phyloP scores from a whole-genome alignment of 108 stramenopile genomes.

The Conticribra guillardii region DNA sequence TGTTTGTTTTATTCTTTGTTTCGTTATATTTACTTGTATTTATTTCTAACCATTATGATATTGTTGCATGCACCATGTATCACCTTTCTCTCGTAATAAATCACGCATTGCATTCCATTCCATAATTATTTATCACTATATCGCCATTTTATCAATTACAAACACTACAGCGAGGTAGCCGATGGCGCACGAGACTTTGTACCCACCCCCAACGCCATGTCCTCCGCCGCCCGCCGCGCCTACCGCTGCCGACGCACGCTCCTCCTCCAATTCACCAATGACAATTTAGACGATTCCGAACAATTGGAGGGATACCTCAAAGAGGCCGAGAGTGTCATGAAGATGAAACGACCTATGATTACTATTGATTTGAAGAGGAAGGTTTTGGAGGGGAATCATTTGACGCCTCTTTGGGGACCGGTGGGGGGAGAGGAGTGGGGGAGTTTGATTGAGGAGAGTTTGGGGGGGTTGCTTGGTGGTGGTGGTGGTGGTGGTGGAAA shows the following conservation, averaged over 20 bases:
- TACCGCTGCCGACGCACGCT: constrained; percentile 90
- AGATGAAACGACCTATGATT: constrained; percentile 93
- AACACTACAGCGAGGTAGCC: constrained; percentile 73
- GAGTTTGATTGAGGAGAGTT: constrained; percentile 59
- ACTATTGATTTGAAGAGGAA: constrained; percentile 81
- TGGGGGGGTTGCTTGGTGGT: constrained; percentile 59
- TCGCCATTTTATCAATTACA: too few species aligned
- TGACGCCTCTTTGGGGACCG: constrained; percentile 66
- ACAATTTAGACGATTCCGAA: constrained; percentile 89
- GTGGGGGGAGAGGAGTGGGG: constrained; percentile 60
- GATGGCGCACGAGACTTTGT: constrained; percentile 87
- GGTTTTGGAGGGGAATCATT: constrained; percentile 70
- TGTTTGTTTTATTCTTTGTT: too few species aligned
- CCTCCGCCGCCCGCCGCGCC: constrained; percentile 74
- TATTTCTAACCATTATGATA: too few species aligned
- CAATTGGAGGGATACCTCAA: constrained; percentile 78
- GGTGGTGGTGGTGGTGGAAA: background rate
- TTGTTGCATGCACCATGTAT: too few species aligned
- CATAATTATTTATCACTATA: too few species aligned
- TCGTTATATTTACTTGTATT: too few species aligned
- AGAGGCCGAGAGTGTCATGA: constrained; percentile 84
- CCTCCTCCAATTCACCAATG: constrained; percentile 84
- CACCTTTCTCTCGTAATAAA: too few species aligned
- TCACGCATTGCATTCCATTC: too few species aligned
- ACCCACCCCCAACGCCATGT: constrained; percentile 78